Conservation (phyloP, 1,284 basidiomycete species). For the Gomphus bonarii region DNA sequence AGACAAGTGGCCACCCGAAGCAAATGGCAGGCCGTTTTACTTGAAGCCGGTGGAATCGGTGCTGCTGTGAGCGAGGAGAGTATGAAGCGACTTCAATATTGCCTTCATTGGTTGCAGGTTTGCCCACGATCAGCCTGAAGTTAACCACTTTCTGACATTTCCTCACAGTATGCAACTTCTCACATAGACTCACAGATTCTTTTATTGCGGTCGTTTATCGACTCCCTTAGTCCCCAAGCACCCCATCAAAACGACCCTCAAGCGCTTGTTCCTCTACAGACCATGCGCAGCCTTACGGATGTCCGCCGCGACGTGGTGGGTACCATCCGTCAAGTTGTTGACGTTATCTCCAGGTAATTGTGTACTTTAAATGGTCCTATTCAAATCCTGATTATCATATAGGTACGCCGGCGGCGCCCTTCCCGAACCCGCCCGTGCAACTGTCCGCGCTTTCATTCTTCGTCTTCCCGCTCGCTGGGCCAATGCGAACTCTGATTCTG, state of each 20-base stretch:
- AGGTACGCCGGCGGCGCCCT: slow-evolving; percentile 60
- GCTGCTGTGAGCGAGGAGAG: slow-evolving; percentile 86
- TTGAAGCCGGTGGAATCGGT: slow-evolving; percentile 84
- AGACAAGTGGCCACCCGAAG: slow-evolving; percentile 48
- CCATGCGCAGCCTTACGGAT: slow-evolving; percentile 54
- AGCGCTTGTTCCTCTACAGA: slow-evolving; percentile 22
- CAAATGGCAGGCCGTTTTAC: slow-evolving; percentile 74
- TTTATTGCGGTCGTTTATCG: slow-evolving; percentile 73
- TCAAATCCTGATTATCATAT: not conserved
- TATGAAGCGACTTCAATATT: slow-evolving; percentile 80
- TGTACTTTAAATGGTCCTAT: not conserved
- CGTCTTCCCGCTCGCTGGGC: slow-evolving; percentile 78
- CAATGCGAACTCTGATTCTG: slow-evolving; percentile 17
- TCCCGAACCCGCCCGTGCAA: slow-evolving; percentile 71
- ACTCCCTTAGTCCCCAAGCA: slow-evolving; percentile 43
- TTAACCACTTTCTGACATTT: slow-evolving; percentile 3
- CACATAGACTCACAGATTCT: slow-evolving; percentile 85
- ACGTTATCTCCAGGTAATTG: slow-evolving; percentile 71
- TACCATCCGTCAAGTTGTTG: slow-evolving; percentile 82
- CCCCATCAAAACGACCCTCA: slow-evolving; percentile 13
- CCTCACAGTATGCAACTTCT: slow-evolving; percentile 66
- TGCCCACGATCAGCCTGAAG: slow-evolving; percentile 15
- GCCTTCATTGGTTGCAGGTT: slow-evolving; percentile 83
- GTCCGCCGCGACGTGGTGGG: slow-evolving; percentile 78
- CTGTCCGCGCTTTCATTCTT: slow-evolving; percentile 75